Conservation (phyloP, 345 rosid species). For the Rhodamnia rubescens region DNA sequence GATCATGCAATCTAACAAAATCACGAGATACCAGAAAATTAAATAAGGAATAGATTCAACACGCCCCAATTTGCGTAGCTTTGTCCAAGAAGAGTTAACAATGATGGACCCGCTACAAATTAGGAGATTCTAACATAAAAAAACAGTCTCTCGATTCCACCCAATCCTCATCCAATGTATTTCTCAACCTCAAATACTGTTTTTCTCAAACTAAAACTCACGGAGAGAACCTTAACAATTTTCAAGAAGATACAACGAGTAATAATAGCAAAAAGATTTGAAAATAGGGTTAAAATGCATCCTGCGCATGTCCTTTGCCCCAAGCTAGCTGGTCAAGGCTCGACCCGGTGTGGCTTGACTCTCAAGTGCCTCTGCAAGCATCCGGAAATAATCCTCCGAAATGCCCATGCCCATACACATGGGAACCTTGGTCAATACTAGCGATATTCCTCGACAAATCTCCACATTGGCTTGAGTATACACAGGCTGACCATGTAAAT, state of each 20-base stretch:
- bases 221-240: neutral
- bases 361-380: neutral
- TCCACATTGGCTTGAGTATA: too few species aligned
- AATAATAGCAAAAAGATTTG: neutral
- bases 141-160: neutral
- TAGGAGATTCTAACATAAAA: neutral
- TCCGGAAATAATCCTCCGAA: neutral
- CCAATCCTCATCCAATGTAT: neutral
- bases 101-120: too few species aligned
- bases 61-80: accelerated
- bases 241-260: neutral
- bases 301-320: neutral
- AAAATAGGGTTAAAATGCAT: neutral
- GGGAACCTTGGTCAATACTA: too few species aligned
- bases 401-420: too few species aligned
- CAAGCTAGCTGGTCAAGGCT: neutral
- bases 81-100: too few species aligned
- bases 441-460: too few species aligned
- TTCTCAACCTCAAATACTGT: neutral
- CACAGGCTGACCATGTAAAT: too few species aligned
- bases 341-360: neutral
- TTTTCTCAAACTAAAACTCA: neutral
- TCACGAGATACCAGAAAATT: neutral
- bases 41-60: neutral
- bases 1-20: neutral